Base-by-base conservation (phyloP, 495 filamentous ascomycete genomes). In the Hypoxylon fragiforme region DNA sequence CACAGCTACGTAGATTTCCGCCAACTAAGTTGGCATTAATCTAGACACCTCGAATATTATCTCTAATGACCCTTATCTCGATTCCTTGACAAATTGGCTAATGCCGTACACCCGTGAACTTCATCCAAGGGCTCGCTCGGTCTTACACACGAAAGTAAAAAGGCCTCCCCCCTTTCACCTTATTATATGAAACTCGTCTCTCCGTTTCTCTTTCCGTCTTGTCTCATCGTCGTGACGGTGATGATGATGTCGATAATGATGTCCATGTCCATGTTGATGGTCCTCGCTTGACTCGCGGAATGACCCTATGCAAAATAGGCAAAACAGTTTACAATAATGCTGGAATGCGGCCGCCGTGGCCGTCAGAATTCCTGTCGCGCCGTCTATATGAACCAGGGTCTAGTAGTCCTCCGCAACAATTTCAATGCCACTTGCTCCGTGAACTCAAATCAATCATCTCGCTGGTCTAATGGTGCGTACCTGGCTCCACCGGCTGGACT, bases 381-480 rank as follows among this genome's bases (percentile, higher is more conserved):
- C 57, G 53, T 71, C 69, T 73, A 71, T 71, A 66, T 70, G 69
- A 65, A 57, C 60, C 47, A 44, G 26, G 60, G 36, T 58, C 45
- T 55, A 50, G 43, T 44, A 43, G 44, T 38, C 20, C 44, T 44
- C 39, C 37, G 13, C 22, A 41, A 48, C 54, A 52, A 57, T 47
- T 57, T 54, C 44, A 51, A 48, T 57, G 43, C 39, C 35, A 13
- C 26, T 26, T 59, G 12, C 40, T 47, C 32, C 38, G 48, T 43
- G 19, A 54, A 43, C 54, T 65, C 67, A 54, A 43, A 54, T 65
- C 67, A 78, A 37, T 77, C 73, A 36, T 70, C 75, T 26, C 68
- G 49, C 41, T 79, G 75, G 28, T 65, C 69, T 53, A 79, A 46
- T 16, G 72, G 68, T 19, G 69, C 67, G 55, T 79, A 79, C 54